A percentile compares a stretch with the other conserved stretches of the same genome.
These are phyloP conservation scores for Quercus phellos DNA, from an alignment of 331 rosid species.

Conservation along the genomic window DNA sequence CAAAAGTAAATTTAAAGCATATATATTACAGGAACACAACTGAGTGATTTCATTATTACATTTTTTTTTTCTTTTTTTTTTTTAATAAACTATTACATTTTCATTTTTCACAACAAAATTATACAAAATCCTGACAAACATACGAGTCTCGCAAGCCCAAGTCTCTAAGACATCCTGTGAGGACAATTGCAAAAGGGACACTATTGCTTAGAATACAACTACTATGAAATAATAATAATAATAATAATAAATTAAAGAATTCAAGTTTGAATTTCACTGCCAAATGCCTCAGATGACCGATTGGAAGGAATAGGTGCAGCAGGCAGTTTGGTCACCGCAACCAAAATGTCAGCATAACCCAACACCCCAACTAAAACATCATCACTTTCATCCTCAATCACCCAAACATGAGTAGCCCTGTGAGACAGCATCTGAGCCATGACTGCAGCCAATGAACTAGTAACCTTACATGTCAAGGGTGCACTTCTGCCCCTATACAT, in stretches of 20 bases:
- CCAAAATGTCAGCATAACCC: conserved; percentile 78
- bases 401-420: conserved; percentile 94
- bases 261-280: conserved; percentile 57
- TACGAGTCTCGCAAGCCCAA: background rate
- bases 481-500: conserved; percentile 97
- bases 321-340: conserved; percentile 80
- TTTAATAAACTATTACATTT: no score
- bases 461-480: conserved; percentile 79
- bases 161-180: background rate
- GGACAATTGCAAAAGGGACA: conserved; percentile 9
- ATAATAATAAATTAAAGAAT: background rate
- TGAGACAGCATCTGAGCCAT: conserved; percentile 99
- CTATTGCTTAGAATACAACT: conserved; percentile 4
- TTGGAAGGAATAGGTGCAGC: conserved; percentile 31
- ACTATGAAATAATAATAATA: background rate
- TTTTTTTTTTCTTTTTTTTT: no score
- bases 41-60: no score
- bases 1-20: no score
- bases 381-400: conserved; percentile 66
- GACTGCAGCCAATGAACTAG: conserved; percentile 94
- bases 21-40: background rate
- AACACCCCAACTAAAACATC: conserved; percentile 86
- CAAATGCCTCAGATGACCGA: conserved; percentile 42
- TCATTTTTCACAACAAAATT: background rate
- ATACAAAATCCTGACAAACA: background rate